Evolutionary conservation across 73 alveolate species (phyloP).

Genomic region (Paraurostyla sp.): DNA sequence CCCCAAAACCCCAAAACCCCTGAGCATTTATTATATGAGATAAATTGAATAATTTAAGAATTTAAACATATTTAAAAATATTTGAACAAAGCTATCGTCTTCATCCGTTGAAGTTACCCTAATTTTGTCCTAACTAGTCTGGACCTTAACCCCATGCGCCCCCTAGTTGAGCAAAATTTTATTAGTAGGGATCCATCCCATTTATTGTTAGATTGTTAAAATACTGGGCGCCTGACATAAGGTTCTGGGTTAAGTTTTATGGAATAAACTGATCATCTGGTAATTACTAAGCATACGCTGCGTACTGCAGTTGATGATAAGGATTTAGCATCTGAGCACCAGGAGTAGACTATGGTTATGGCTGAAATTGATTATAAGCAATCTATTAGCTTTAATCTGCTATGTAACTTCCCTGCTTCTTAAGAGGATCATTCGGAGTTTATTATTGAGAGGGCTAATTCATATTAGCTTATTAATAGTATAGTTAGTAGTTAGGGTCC

Average conservation of each 20-base stretch:
- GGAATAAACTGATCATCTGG: not conserved
- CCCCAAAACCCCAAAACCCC: too few species aligned
- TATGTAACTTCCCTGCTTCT: not conserved
- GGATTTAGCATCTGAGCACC: not conserved
- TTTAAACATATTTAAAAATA: too few species aligned
- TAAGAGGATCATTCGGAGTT: not conserved
- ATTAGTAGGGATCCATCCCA: not conserved
- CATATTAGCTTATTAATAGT: slow-evolving; percentile 9
- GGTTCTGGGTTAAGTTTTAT: not conserved
- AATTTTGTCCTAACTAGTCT: not conserved
- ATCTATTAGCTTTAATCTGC: not conserved
- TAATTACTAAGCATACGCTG: not conserved
- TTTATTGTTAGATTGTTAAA: not conserved
- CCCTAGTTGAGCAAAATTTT: not conserved
- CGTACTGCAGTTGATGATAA: not conserved
- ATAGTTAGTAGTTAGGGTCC: slow-evolving; percentile 23
- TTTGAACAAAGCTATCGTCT: too few species aligned
- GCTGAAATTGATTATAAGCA: not conserved
- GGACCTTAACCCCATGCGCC: not conserved
- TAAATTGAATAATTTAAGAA: too few species aligned
- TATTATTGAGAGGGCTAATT: not conserved
- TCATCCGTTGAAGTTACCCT: slow-evolving; percentile 8
- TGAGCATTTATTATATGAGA: too few species aligned
- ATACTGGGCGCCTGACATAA: not conserved
- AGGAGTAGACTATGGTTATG: not conserved